phyloP scores from a whole-genome alignment of 2,329 filamentous ascomycete species.

The Cercospora sp. region DNA sequence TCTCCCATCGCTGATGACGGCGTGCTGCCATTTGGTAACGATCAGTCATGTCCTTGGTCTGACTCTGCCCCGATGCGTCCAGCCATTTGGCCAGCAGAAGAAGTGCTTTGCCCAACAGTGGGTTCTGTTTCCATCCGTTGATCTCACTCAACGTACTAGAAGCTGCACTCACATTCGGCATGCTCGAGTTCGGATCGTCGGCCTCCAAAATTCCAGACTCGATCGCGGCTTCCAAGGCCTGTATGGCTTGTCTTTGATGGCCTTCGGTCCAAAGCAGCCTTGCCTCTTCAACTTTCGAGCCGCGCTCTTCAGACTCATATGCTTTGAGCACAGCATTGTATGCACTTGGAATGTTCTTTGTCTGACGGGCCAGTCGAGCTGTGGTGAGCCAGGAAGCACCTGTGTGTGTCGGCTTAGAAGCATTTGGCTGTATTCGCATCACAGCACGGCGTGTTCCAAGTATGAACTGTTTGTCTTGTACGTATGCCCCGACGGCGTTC shows the following conservation, averaged over 20 bases:
- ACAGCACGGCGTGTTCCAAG: conserved; percentile 81
- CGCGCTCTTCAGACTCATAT: conserved; percentile 77
- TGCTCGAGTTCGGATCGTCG: conserved; percentile 18
- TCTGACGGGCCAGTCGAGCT: conserved; percentile 82
- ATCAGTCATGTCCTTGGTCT: conserved; percentile 73
- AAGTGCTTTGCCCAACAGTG: conserved; percentile 75
- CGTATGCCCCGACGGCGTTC: conserved; percentile 84
- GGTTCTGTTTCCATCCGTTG: conserved; percentile 52
- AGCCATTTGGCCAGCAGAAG: conserved; percentile 95
- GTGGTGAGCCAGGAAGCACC: conserved; percentile 83
- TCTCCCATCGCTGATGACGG: conserved; percentile 76
- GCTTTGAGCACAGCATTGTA: conserved; percentile 94
- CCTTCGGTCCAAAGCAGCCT: conserved; percentile 90
- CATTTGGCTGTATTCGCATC: conserved; percentile 54
- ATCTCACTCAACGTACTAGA: conserved; percentile 21
- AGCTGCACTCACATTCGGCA: conserved; percentile 13
- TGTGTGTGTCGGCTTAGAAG: conserved; percentile 70
- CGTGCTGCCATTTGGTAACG: conserved; percentile 83
- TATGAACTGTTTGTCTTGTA: conserved; percentile 90
- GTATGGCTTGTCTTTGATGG: conserved; percentile 91
- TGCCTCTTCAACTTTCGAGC: conserved; percentile 91
- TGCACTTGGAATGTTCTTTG: conserved; percentile 78
- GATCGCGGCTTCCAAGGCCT: conserved; percentile 84
- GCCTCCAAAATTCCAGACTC: conserved; percentile 69
- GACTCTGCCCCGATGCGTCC: conserved; percentile 89